Conservation (phyloP, 2,329 filamentous ascomycete species). For the Venturia nashicola region DNA sequence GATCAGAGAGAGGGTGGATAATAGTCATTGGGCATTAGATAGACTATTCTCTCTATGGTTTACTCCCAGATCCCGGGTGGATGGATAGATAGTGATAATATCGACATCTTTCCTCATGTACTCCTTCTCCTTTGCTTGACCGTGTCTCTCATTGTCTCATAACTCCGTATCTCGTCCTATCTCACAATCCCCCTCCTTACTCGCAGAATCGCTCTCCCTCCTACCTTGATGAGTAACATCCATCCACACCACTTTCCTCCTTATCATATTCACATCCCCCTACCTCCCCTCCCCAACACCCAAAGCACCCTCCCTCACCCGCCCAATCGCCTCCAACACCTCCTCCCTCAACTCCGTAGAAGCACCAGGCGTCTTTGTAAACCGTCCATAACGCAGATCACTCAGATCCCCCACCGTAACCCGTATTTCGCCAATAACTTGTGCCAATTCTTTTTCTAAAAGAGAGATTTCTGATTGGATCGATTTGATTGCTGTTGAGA, state of each 20-base stretch:
- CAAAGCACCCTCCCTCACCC: constrained; percentile 49
- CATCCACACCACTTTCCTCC: background rate
- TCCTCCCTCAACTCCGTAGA: constrained; percentile 53
- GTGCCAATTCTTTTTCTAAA: constrained; percentile 55
- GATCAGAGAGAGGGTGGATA: background rate
- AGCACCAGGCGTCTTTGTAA: constrained; percentile 37
- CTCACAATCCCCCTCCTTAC: background rate
- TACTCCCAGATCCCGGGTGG: background rate
- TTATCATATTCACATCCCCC: background rate
- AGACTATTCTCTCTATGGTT: background rate
- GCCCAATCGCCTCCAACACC: constrained; percentile 52
- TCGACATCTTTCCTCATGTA: background rate
- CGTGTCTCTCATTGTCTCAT: background rate
- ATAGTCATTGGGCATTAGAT: background rate
- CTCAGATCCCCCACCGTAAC: constrained; percentile 62
- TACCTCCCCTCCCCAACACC: background rate
- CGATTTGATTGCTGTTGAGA: constrained; percentile 20
- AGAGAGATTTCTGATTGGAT: constrained; percentile 56
- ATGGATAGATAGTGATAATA: background rate
- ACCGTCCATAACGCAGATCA: constrained; percentile 69
- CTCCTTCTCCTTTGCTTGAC: background rate
- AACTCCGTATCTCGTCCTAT: background rate
- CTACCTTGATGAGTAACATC: too few relatives aligned
- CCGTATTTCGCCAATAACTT: too few relatives aligned
- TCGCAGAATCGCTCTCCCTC: background rate